Evolutionary conservation across 2,329 filamentous ascomycete genomes (phyloP), one percentile per base, ranked within the genome.

Genomic region (Aureobasidium sp.): DNA sequence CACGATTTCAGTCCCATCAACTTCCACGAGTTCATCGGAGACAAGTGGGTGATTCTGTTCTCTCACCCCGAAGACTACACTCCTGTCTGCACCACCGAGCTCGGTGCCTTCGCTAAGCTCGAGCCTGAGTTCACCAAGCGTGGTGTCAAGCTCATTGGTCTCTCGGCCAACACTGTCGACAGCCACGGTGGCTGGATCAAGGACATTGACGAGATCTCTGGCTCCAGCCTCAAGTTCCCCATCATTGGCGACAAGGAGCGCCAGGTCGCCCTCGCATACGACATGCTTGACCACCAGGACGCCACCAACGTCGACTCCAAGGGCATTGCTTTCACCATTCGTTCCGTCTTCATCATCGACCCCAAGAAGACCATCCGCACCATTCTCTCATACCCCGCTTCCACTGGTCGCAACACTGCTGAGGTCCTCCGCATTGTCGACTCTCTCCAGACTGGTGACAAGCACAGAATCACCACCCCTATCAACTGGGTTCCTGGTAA

Each of bases 11-110:
- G 51, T 34, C 41, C 41, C 53, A 87, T 88, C 72, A 81, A 87
- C 76, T 89, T 89, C 80, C 86, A 89, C 77, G 78, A 87, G 68
- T 89, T 84, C 79, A 87, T 88, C 67, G 86, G 84, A 70, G 79
- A 87, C 78, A 84, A 81, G 68, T 89, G 86, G 85, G 83, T 86
- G 64, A 79, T 89, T 66, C 81, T 89, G 67, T 89, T 89, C 81
- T 88, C 85, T 48, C 86, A 89, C 77, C 86, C 86, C 47, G 86
- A 81, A 68, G 79, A 81, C 72, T 83, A 81, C 76, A 84, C 81
- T 8, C 81, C 81, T 53, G 81, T 84, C 66, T 84, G 84, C 78
- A 86, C 84, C 62, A 86, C 83, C 57, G 83, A 86, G 75, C 78
- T 86, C 55, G 84, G 83, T 64, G 83, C 83, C 39, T 86, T 86